Evolutionary conservation across 129 eudicot genomes (phyloP).

Genomic region (Saussurea involucrata): DNA sequence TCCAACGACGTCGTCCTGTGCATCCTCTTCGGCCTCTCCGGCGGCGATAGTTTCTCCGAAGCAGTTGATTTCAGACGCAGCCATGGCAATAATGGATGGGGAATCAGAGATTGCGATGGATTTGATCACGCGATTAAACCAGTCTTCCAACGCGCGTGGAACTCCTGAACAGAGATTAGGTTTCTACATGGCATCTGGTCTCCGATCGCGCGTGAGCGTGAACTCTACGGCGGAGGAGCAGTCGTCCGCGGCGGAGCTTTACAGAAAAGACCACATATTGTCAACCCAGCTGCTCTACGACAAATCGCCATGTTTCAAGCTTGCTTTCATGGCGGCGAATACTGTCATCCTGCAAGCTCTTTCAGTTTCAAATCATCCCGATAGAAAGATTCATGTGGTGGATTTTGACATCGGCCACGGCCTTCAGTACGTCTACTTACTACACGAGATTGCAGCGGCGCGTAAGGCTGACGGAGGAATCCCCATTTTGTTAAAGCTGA

Average conservation of each 20-base stretch:
- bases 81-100: slow-evolving; percentile 65
- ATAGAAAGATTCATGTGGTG: slow-evolving; percentile 50
- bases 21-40: slow-evolving; percentile 56
- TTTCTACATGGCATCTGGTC: slow-evolving; percentile 44
- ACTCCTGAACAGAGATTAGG: slow-evolving; percentile 62
- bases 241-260: slow-evolving; percentile 41
- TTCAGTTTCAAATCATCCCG: not conserved
- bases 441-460: slow-evolving; percentile 63
- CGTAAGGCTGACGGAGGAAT: not conserved
- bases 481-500: slow-evolving; percentile 34
- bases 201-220: slow-evolving; percentile 66
- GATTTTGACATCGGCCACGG: slow-evolving; percentile 91
- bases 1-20: slow-evolving; percentile 81
- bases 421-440: slow-evolving; percentile 61
- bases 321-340: slow-evolving; percentile 70
- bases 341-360: slow-evolving; percentile 50
- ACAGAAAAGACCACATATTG: slow-evolving; percentile 43
- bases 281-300: slow-evolving; percentile 57
- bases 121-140: slow-evolving; percentile 50
- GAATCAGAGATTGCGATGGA: slow-evolving; percentile 42
- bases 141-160: slow-evolving; percentile 35
- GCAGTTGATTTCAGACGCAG: slow-evolving; percentile 57
- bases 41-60: slow-evolving; percentile 29
- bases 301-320: slow-evolving; percentile 84
- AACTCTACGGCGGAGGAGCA: slow-evolving; percentile 18